Evolutionary conservation across 768 basidiomycete species (phyloP).

Genomic region (Sarcodon aspratus): DNA sequence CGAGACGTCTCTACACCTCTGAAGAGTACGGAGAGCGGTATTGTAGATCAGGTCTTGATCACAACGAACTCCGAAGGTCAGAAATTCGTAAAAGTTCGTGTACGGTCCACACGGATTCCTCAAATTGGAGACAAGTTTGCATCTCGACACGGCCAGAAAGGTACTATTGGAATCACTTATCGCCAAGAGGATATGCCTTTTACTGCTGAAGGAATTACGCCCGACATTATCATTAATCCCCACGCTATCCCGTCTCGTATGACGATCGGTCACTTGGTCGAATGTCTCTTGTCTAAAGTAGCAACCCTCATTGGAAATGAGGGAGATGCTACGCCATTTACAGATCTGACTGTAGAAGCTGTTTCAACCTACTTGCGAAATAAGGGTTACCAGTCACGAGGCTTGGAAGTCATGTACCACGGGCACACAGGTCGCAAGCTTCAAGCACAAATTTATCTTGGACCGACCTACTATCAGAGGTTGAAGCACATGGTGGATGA

Average conservation of each 20-base stretch:
- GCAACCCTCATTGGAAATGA: conserved; percentile 94
- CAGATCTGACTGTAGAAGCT: conserved; percentile 92
- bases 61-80: conserved; percentile 94
- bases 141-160: conserved; percentile 98
- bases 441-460: conserved; percentile 96
- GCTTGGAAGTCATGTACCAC: conserved; percentile 97
- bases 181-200: conserved; percentile 99
- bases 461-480: conserved; percentile 97
- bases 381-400: conserved; percentile 94
- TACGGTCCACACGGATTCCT: conserved; percentile 90
- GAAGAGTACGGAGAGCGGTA: conserved; percentile 96
- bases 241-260: conserved; percentile 99
- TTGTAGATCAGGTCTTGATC: conserved; percentile 94
- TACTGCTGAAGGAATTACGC: conserved; percentile 91
- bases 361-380: conserved; percentile 87
- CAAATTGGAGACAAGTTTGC: conserved; percentile 99
- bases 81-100: conserved; percentile 97
- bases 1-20: conserved; percentile 96
- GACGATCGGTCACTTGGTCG: conserved; percentile 99
- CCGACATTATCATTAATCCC: conserved; percentile 97
- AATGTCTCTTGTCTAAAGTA: conserved; percentile 93
- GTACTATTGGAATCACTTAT: conserved; percentile 98
- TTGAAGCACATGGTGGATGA: conserved; percentile 99
- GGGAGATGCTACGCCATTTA: conserved; percentile 98
- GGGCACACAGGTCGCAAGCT: conserved; percentile 98